Base-by-base conservation (phyloP, 495 filamentous ascomycete species). In the Penicillium steckii region DNA sequence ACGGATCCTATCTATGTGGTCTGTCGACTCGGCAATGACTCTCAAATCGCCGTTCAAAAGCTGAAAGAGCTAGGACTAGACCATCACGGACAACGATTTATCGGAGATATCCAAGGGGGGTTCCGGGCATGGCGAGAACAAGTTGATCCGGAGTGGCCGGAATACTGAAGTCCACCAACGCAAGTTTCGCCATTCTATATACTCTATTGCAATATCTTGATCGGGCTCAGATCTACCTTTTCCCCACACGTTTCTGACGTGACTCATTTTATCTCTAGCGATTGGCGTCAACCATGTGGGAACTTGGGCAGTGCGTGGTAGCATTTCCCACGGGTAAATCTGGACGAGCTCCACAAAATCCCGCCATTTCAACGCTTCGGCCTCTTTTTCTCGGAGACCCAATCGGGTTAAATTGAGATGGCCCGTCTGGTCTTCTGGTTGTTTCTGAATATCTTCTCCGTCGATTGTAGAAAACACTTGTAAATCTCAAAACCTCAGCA, bases 21-120 rank as follows among this genome's bases (percentile, higher is more conserved):
- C 0, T 98, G 94, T 61, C 81, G 90, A 15, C 78, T 86, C 2
- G 94, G 94, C 2, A 90, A 96, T 57, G 94, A 98, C 64, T 95
- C 90, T 1, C 94, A 96, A 64, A 66, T 91, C 44, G 86, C 84
- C 0, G 83, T 90, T 1, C 79, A 78, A 60, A 85, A 75, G 63
- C 55, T 95, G 53, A 90, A 86, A 62, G 81, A 91, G 26, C 59
- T 83, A 32, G 84, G 84, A 3, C 48, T 87, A n/a, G 82, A 79
- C 45, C 63, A 68, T 19, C 66, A 67, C 10, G 85, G 85, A 1
- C 68, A 71, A 49, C 73, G 83, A 27, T 81, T 77, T 46, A 81
- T 95, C 44, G 80, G 83, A 26, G 94, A 97, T 69, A 85, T 97
- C 21, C 78, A 75, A 24, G 91, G 91, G 1, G 94, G 94, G 0